Conservation (phyloP, 495 filamentous ascomycete genomes). For the Amphirosellinia nigrospora region DNA sequence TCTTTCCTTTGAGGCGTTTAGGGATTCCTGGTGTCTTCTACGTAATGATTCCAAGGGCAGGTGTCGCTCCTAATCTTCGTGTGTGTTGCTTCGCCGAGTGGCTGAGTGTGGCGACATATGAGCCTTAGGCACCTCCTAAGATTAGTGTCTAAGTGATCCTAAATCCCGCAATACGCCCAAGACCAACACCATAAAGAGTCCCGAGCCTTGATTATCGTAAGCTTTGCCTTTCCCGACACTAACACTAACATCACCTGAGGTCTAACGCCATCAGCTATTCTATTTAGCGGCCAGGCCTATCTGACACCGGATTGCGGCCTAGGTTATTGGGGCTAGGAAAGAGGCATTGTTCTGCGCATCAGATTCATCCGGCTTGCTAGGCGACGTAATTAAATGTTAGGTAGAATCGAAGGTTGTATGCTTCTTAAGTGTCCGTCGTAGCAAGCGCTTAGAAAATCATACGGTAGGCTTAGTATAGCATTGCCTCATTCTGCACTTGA, state of each 20-base stretch:
- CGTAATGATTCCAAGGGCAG: background rate
- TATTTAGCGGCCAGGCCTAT: background rate
- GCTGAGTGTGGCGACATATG: conserved; percentile 8
- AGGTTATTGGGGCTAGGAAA: background rate
- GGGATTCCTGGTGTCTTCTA: background rate
- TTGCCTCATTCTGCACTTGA: background rate
- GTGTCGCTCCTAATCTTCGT: background rate
- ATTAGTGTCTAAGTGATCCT: background rate
- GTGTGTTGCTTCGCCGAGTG: background rate
- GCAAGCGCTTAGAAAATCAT: background rate
- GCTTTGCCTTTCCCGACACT: background rate
- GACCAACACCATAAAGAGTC: background rate
- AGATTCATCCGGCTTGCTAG: background rate
- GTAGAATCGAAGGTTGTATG: background rate
- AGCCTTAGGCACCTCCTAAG: background rate
- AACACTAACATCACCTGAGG: too few relatives aligned
- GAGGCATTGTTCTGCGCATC: background rate
- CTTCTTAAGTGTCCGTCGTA: background rate
- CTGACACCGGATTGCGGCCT: background rate
- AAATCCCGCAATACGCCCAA: background rate
- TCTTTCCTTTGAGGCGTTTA: background rate
- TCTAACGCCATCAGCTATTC: too few relatives aligned
- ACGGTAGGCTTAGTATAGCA: background rate
- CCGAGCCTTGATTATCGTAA: background rate
- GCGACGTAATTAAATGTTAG: background rate